Evolutionary conservation across 106 monocot genomes (phyloP).

Genomic region (Dioscorea zingiberensis): DNA sequence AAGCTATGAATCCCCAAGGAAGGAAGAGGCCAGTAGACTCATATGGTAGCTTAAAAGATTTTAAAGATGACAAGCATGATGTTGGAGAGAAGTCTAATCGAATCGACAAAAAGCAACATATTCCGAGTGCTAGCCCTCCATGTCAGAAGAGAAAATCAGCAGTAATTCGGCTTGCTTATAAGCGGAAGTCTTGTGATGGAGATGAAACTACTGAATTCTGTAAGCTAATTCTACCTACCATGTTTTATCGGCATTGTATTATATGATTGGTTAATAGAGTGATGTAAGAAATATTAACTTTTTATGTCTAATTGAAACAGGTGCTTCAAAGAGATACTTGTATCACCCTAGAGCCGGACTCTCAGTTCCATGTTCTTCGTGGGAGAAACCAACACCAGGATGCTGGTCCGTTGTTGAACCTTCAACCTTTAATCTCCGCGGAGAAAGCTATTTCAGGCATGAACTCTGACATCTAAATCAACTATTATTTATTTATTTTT

Average conservation of each 20-base stretch:
- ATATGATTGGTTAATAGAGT: too few species aligned
- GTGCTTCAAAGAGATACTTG: slow-evolving; percentile 67
- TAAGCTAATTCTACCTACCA: slow-evolving; percentile 22
- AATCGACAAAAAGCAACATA: slow-evolving; percentile 53
- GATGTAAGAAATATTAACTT: too few species aligned
- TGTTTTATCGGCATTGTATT: too few species aligned
- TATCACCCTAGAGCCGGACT: slow-evolving; percentile 66
- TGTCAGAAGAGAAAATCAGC: slow-evolving; percentile 49
- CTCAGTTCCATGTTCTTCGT: slow-evolving; percentile 44
- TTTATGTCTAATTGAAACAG: slow-evolving; percentile 16
- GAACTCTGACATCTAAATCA: slow-evolving; percentile 6
- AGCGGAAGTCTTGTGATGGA: slow-evolving; percentile 63
- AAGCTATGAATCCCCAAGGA: neutral
- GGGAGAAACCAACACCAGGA: slow-evolving; percentile 43
- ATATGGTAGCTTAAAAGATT: slow-evolving; percentile 26
- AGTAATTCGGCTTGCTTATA: slow-evolving; percentile 72
- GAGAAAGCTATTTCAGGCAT: slow-evolving; percentile 87
- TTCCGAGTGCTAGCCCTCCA: slow-evolving; percentile 17
- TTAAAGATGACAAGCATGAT: slow-evolving; percentile 18
- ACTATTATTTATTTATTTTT: too few species aligned
- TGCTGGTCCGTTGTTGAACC: slow-evolving; percentile 79
- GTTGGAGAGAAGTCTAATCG: slow-evolving; percentile 19
- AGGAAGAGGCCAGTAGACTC: slow-evolving; percentile 15
- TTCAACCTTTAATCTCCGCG: slow-evolving; percentile 83
- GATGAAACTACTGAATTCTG: slow-evolving; percentile 66